Evolutionary conservation across 441 rosid species (phyloP), one percentile per base, ranked within the genome.

Genomic region (Macaranga tanarius): DNA sequence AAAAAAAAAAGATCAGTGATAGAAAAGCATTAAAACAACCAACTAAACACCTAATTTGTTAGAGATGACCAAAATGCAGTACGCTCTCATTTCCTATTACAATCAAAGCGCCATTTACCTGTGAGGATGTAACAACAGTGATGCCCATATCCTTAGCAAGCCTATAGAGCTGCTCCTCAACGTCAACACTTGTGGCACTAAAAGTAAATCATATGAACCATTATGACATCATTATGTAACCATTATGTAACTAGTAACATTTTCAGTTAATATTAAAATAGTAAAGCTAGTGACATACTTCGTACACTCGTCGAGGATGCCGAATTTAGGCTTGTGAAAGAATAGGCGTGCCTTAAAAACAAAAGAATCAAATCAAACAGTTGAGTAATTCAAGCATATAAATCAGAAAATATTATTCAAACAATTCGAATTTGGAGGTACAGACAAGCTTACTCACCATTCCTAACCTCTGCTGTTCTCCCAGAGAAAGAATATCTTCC

Each of bases 281-380:
- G 23, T 12, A 15, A 45, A 23, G 23, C 71, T 51, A 47, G 52
- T 75, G 48, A 77, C 87, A 48, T 96, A 96, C 99, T 96, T 96
- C 80, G 98, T 96, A 90, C 99, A 96, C 84, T 96, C 99, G 12
- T 96, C 99, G 8, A 96, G 99, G 84, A 96, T 88, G 77, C 95
- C 98, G 79, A 92, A 96, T 76, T 76, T 87, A 11, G 99, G 99
- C 75, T 85, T 86, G 88, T 96, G 99, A 78, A 92, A 96, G 91
- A 96, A 93, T 54, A 93, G 84, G 22, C 98, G 98, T 26, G 98
- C 98, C 99, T 96, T 63, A 71, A 81, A 34, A 73, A 76, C 67
- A 62, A 31, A 71, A 57, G 31, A 10, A 72, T 62, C 67, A 73
- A 26, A 73, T 72, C 70, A 76, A 74, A 81, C 23, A 71, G 20